Evolutionary conservation across 176 grass and related monocot species (phyloP), one percentile per base, ranked within the genome.

Genomic region (Panicum miliaceum): DNA sequence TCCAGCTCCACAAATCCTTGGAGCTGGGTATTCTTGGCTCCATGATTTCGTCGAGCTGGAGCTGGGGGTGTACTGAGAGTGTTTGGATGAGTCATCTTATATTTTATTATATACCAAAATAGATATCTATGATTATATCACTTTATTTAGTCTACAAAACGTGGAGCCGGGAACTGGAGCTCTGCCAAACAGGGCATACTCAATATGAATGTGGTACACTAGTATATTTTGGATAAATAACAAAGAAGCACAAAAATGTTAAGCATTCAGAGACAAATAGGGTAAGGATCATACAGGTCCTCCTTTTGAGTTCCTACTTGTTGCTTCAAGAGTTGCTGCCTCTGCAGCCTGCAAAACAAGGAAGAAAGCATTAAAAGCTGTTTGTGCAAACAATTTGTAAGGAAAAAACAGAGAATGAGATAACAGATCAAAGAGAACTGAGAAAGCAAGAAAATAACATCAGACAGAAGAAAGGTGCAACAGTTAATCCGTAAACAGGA

Each of bases 321-420:
- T 95, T 57, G 93, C 96, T 91, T 95, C 96, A 77, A 98, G 87
- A 64, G 96, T 98, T 74, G 87, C 82, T 60, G 83, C 46, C 65
- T 98, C 96, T 81, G 87, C 88, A 86, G 94, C 93, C 96, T 98
- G 89, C 76, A 68, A 56, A 75, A 77, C 79, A 73, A 19, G 26
- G n/a, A 2, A 22, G 12, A 7, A 73, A 90, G 38, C 61, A 84
- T 80, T 71, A 87, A 67, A 65, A 79, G 79, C 11, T 78, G 37
- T 65, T 47, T 59, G 51, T 34, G 36, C 37, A 72, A 35, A 72
- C 35, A 82, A 78, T 63, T 38, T 71, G 52, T 19, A 22, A 22
- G 26, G 45, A 8, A 36, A 26, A 27, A 40, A 34, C 36, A 52
- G 36, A 84, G 7, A 71, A 34, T n/a, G 14, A 81, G 22, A 70